Percentiles rank a stretch among this genome's conserved stretches.
Evolutionary conservation across 148 eudicot species (phyloP).

Genomic region (Mesembryanthemum crystallinum): DNA sequence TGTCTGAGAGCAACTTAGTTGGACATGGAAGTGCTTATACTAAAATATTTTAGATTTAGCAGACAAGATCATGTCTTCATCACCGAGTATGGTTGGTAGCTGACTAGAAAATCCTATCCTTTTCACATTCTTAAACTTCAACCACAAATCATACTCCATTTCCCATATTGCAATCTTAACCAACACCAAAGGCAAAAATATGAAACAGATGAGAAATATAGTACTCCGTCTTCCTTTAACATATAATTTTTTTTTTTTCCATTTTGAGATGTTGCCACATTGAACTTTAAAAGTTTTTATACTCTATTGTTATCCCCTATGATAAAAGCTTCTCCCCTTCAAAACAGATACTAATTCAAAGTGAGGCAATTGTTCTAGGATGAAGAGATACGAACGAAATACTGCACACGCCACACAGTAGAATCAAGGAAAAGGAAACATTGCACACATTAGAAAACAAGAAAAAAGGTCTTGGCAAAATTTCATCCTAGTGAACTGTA

Average conservation of each 20-base stretch:
- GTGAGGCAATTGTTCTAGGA: slow-evolving; percentile 6
- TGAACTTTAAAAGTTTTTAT: too few species aligned
- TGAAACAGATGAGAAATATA: background rate
- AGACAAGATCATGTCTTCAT: slow-evolving; percentile 14
- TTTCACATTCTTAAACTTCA: slow-evolving; percentile 17
- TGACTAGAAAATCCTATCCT: slow-evolving; percentile 15
- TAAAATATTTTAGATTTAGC: slow-evolving; percentile 1
- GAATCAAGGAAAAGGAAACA: background rate
- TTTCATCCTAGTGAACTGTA: slow-evolving; percentile 2
- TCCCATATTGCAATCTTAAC: background rate
- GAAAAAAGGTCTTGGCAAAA: background rate
- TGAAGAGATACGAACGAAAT: background rate
- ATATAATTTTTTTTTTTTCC: background rate
- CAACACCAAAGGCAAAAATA: slow-evolving; percentile 2
- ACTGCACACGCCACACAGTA: too few species aligned
- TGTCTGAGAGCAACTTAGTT: slow-evolving; percentile 29
- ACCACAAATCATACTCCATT: too few species aligned
- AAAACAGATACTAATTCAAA: background rate
- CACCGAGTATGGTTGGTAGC: slow-evolving; percentile 5
- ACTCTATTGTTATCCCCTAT: background rate
- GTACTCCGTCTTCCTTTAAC: background rate
- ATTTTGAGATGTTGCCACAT: background rate
- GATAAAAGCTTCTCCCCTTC: background rate
- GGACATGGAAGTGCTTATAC: slow-evolving; percentile 8
- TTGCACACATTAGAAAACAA: background rate